Percentiles rank a stretch among this genome's conserved stretches.
phyloP scores from a whole-genome alignment of 164 flowering plant species.

The Liriodendron chinense region DNA sequence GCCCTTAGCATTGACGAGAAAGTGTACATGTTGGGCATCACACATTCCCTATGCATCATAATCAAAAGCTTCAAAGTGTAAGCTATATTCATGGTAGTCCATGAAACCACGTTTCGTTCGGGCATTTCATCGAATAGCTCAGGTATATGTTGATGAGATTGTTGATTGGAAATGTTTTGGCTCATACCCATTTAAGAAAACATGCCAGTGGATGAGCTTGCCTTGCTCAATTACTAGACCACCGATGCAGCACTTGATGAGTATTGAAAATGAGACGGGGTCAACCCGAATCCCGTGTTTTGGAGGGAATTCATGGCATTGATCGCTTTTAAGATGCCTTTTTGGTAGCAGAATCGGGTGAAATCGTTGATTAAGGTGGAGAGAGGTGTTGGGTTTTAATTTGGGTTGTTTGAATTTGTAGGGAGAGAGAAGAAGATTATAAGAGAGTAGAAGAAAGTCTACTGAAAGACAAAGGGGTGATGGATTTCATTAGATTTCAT shows the following conservation, averaged over 20 bases:
- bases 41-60: slow-evolving; percentile 77
- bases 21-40: too few species aligned
- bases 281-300: too few species aligned
- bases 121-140: too few species aligned
- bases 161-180: slow-evolving; percentile 57
- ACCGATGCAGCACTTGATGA: too few species aligned
- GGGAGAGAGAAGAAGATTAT: not conserved
- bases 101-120: slow-evolving; percentile 64
- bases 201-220: too few species aligned
- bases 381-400: not conserved
- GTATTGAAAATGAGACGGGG: too few species aligned
- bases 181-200: slow-evolving; percentile 48
- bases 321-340: slow-evolving; percentile 61
- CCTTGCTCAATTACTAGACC: too few species aligned
- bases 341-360: slow-evolving; percentile 48
- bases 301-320: too few species aligned
- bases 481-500: slow-evolving; percentile 13
- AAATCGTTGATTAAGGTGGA: slow-evolving; percentile 43
- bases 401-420: not conserved
- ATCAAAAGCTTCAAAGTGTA: too few species aligned
- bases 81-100: too few species aligned
- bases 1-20: slow-evolving; percentile 80
- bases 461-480: not conserved
- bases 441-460: not conserved
- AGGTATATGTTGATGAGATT: slow-evolving; percentile 61